Conservation (phyloP, 1,284 basidiomycete genomes). For the Stereum hirsutum region DNA sequence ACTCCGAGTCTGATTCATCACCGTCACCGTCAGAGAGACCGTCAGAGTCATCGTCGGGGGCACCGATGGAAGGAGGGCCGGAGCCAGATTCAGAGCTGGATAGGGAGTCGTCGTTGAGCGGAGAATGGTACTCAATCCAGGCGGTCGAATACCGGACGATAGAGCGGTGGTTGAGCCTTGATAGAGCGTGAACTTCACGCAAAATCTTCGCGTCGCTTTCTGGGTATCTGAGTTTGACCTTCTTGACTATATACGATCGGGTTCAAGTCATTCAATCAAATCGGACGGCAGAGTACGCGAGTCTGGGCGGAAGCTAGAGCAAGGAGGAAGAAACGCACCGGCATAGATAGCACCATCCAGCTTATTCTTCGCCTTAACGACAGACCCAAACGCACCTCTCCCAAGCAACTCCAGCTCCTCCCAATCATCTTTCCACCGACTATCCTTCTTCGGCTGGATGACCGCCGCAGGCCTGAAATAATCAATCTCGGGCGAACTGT, state of each 20-base stretch:
- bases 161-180: constrained; percentile 80
- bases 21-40: constrained; percentile 18
- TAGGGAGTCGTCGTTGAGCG: no score
- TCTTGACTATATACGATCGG: constrained; percentile 55
- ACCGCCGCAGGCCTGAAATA: constrained; percentile 41
- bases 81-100: constrained; percentile 39
- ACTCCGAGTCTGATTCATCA: constrained; percentile 23
- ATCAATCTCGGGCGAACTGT: constrained; percentile 51
- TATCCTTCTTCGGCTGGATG: constrained; percentile 36
- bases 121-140: constrained; percentile 80
- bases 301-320: not conserved
- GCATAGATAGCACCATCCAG: constrained; percentile 69
- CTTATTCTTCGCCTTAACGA: constrained; percentile 89
- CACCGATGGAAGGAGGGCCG: no score
- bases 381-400: constrained; percentile 88
- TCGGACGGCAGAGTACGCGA: no score
- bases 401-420: constrained; percentile 76
- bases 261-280: no score
- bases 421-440: constrained; percentile 81
- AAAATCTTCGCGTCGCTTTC: constrained; percentile 85
- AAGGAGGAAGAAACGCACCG: constrained; percentile 27
- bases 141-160: constrained; percentile 89
- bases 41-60: no score
- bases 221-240: constrained; percentile 73
- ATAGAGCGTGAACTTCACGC: constrained; percentile 86